These are phyloP conservation scores for Noccaea caerulescens DNA, from an alignment of 345 rosid species.

Conservation along the genomic window DNA sequence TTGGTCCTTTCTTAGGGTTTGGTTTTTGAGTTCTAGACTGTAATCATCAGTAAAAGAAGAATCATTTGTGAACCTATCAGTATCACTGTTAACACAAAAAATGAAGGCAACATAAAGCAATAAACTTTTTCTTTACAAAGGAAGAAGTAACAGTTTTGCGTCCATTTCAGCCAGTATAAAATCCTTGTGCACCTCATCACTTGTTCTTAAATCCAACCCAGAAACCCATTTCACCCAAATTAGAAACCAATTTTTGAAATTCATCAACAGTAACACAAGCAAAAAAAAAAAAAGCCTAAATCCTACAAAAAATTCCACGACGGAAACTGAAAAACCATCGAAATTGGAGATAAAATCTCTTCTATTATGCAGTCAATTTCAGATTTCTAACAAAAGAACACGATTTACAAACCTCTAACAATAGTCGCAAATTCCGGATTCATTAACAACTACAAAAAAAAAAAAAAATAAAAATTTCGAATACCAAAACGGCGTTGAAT, in stretches of 20 bases:
- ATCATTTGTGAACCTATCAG: not conserved
- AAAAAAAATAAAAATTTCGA: not conserved
- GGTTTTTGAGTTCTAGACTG: not conserved
- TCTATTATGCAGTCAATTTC: constrained; percentile 10
- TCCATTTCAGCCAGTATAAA: not conserved
- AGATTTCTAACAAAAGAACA: not conserved
- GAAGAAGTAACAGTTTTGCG: not conserved
- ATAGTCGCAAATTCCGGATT: constrained; percentile 12
- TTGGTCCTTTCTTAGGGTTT: constrained; percentile 8
- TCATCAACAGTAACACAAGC: constrained; percentile 10
- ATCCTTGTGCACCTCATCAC: not conserved
- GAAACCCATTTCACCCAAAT: not conserved
- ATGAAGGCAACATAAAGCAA: constrained; percentile 8
- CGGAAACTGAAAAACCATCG: not conserved
- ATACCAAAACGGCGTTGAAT: not conserved
- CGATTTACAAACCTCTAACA: not conserved
- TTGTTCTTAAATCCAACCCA: not conserved
- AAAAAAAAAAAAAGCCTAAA: constrained; percentile 3
- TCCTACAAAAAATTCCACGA: constrained; percentile 12
- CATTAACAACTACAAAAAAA: not conserved
- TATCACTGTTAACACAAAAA: not conserved
- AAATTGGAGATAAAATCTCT: not conserved
- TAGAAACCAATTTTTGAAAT: not conserved
- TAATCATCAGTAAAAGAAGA: not conserved
- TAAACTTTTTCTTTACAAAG: not conserved